Conservation (phyloP, 2,329 filamentous ascomycete species). For the Rhynchosporium agropyri region DNA sequence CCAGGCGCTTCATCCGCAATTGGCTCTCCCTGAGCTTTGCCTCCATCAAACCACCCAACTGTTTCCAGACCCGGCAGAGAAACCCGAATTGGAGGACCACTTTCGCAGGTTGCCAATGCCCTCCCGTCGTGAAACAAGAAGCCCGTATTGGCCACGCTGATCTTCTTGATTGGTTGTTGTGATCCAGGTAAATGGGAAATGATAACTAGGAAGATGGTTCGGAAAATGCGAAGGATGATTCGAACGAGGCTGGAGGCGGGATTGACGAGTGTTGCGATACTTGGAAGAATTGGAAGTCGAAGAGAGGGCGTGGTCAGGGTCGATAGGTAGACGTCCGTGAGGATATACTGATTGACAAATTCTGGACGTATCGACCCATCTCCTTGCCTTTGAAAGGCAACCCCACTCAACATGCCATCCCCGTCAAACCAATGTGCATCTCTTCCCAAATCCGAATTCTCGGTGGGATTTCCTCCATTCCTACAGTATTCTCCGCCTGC, state of each 20-base stretch:
- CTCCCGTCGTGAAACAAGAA: constrained; percentile 69
- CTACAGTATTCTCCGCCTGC: constrained; percentile 71
- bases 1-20: constrained; percentile 48
- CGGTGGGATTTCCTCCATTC: constrained; percentile 70
- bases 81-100: constrained; percentile 68
- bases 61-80: constrained; percentile 66
- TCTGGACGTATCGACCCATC: constrained; percentile 54
- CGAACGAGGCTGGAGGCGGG: constrained; percentile 55
- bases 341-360: constrained; percentile 70
- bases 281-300: constrained; percentile 62
- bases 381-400: constrained; percentile 56
- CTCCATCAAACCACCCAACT: constrained; percentile 70
- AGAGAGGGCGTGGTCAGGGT: constrained; percentile 51
- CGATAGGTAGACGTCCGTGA: constrained; percentile 67
- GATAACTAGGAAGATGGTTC: constrained; percentile 60
- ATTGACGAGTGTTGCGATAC: constrained; percentile 67
- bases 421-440: constrained; percentile 77
- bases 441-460: constrained; percentile 60
- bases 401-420: constrained; percentile 73
- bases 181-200: constrained; percentile 61
- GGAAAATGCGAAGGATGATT: constrained; percentile 54
- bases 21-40: constrained; percentile 54
- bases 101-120: constrained; percentile 71
- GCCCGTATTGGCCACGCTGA: constrained; percentile 71
- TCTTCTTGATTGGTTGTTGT: constrained; percentile 60